A percentile compares a stretch with the other conserved stretches of the same genome.
These are phyloP conservation scores for Cordyceps militaris DNA, from an alignment of 2,329 filamentous ascomycete genomes.

Conservation along the genomic window DNA sequence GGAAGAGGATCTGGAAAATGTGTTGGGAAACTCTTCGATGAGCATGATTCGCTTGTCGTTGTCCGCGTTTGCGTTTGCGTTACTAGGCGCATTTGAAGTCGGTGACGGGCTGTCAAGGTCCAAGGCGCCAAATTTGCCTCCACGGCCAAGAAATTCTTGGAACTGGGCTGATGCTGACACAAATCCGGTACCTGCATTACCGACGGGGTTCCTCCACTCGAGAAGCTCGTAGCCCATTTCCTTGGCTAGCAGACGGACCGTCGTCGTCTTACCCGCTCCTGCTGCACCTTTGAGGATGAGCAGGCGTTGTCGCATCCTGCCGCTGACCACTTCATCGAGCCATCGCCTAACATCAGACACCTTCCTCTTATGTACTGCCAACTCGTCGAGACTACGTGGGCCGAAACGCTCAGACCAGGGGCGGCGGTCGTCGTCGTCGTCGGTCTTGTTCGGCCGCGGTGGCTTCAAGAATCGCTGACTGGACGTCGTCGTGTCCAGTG, in stretches of 20 bases:
- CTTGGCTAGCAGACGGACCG: conserved; percentile 67
- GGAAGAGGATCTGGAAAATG: conserved; percentile 58
- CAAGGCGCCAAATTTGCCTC: conserved; percentile 72
- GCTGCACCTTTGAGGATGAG: conserved; percentile 85
- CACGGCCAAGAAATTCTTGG: conserved; percentile 80
- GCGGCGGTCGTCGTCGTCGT: conserved; percentile 48
- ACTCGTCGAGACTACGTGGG: conserved; percentile 67
- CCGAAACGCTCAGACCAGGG: conserved; percentile 87
- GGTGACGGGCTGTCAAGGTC: conserved; percentile 34
- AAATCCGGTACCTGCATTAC: conserved; percentile 51
- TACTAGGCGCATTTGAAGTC: conserved; percentile 19
- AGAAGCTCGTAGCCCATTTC: conserved; percentile 71
- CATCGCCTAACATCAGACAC: conserved; percentile 78
- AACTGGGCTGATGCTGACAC: conserved; percentile 73
- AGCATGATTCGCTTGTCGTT: conserved; percentile 52
- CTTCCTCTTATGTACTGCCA: conserved; percentile 93
- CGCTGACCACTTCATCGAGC: conserved; percentile 67
- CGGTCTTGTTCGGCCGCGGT: conserved; percentile 23
- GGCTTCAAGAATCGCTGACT: conserved; percentile 49
- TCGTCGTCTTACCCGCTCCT: conserved; percentile 89
- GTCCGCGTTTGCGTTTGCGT: conserved; percentile 15
- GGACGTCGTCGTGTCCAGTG: conserved; percentile 23
- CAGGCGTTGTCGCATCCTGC: conserved; percentile 60
- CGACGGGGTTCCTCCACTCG: conserved; percentile 84
- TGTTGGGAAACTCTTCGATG: conserved; percentile 77